A percentile compares a stretch with the other conserved stretches of the same genome.
Evolutionary conservation across 176 grass and related monocot genomes (phyloP).

Genomic region (Zoysia japonica): DNA sequence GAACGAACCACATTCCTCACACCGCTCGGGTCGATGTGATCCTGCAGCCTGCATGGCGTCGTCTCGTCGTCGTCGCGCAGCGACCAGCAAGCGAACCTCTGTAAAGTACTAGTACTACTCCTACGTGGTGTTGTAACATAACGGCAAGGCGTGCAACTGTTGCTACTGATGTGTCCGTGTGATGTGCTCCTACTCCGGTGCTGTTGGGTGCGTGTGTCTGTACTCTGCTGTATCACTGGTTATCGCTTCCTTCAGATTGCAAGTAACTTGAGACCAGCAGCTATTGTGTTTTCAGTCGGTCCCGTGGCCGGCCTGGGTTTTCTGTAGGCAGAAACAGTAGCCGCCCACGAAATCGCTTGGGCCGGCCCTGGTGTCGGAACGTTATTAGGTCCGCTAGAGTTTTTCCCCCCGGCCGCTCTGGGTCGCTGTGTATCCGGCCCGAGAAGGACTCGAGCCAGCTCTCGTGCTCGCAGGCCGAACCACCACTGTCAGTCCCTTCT

Average conservation of each 20-base stretch:
- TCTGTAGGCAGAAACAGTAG: too few relatives aligned
- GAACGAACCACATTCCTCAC: conserved; percentile 68
- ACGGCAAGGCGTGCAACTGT: background rate
- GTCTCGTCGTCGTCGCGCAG: background rate
- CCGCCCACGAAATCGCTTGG: too few relatives aligned
- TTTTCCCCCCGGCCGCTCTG: too few relatives aligned
- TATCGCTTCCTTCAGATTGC: conserved; percentile 7
- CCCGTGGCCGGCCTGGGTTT: too few relatives aligned
- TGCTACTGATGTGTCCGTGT: conserved; percentile 40
- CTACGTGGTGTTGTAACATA: conserved; percentile 56
- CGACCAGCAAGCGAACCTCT: background rate
- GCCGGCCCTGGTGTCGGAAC: too few relatives aligned
- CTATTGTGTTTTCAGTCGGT: background rate
- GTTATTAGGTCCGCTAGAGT: too few relatives aligned
- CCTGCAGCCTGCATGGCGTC: background rate
- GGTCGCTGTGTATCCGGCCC: too few relatives aligned
- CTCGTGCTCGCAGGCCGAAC: too few relatives aligned
- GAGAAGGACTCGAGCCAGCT: too few relatives aligned
- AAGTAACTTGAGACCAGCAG: conserved; percentile 17
- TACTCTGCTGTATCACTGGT: background rate
- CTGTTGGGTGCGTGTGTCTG: conserved; percentile 12
- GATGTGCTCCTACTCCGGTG: background rate
- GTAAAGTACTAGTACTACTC: background rate
- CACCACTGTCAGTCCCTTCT: too few relatives aligned
- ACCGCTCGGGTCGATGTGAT: conserved; percentile 27